These are phyloP conservation scores for Apiosordaria backusii DNA, from an alignment of 495 filamentous ascomycete species.

Conservation along the genomic window DNA sequence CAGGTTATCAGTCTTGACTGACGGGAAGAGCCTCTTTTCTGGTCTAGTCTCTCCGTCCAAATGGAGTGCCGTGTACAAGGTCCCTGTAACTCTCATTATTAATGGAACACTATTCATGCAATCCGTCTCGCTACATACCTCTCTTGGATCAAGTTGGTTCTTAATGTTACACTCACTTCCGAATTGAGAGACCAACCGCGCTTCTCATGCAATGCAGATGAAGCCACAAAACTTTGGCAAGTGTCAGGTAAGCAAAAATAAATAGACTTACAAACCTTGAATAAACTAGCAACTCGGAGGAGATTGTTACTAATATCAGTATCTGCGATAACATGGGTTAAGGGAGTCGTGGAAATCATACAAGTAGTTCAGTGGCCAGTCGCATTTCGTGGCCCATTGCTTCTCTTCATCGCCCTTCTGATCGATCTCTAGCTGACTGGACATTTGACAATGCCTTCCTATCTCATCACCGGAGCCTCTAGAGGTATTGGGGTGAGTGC, in stretches of 20 bases:
- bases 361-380: background rate
- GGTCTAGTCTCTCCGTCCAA: background rate
- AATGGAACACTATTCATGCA: background rate
- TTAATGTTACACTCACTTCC: background rate
- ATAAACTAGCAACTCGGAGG: background rate
- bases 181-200: background rate
- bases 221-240: background rate
- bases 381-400: background rate
- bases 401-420: background rate
- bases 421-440: background rate
- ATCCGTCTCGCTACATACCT: background rate
- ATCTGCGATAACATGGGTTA: background rate
- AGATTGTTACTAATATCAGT: background rate
- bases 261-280: background rate
- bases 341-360: background rate
- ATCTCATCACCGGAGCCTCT: background rate
- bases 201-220: background rate
- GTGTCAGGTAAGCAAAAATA: background rate
- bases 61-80: background rate
- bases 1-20: background rate
- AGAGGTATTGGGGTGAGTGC: slow-evolving; percentile 1
- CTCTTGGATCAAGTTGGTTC: background rate
- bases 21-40: background rate
- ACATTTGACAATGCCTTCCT: slow-evolving; percentile 8
- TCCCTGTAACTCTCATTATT: background rate